Evolutionary conservation across 176 grass and related monocot genomes (phyloP), one percentile per base, ranked within the genome.

Genomic region (Oryza brachyantha): DNA sequence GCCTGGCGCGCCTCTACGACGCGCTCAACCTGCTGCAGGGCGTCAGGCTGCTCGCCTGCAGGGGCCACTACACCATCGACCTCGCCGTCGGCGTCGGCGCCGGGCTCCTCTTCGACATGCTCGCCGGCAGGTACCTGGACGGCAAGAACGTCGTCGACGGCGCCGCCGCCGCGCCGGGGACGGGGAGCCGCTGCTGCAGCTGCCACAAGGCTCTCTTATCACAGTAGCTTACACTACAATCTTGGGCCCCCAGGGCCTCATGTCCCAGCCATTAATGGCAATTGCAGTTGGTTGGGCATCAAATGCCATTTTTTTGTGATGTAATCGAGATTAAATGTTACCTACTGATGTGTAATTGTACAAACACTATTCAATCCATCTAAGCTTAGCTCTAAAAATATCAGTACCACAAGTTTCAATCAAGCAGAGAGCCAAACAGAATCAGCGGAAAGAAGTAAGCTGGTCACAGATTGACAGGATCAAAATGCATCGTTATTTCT

Each of bases 31-130:
- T 89, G 26, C 31, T 85, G 19, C 96, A 99, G 79, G 71, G 7
- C 35, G 72, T 95, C 68, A 88, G 96, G 88, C 82, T 98, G 81
- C 90, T 99, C 7, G 96, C 90, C 13, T 99, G 92, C 63, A 94
- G 96, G 67, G 96, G 92, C 0, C 92, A 99, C 62, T 99, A 99
- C 87, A 99, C 92, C 65, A 99, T 99, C 34, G 92, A 99, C 74
- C 91, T 99, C 17, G 92, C 90, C 3, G 84, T 90, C 2, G 92
- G 96, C 0, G 83, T 95, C 27, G 96, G 96, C 7, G 96, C 96
- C 0, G 96, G 96, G 7, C 27, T 91, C 61, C 50, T 99, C 63
- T 94, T 95, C 13, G 96, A 95, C 83, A 86, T 86, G 26, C 65
- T 99, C 19, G 75, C 96, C 0, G 92, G 86, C 3, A 73, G 41